Evolutionary conservation across 805 yeast species (phyloP), one percentile per base, ranked within the genome.

Genomic region (Nakazawaea wickerhamii): DNA sequence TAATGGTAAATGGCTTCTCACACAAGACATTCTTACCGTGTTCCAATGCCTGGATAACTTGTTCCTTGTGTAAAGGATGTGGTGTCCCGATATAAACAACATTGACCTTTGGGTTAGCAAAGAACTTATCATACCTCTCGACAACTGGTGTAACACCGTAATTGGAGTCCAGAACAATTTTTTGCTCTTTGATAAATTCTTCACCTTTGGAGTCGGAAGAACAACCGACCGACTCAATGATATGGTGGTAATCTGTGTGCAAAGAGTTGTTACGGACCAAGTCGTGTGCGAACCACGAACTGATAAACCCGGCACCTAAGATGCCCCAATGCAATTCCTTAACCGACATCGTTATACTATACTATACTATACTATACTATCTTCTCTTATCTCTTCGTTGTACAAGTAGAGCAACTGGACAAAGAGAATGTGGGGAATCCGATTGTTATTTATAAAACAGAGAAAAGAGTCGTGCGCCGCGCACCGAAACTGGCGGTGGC

Each of bases 11-110:
- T 6, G 81, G 77, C 53, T 77, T 77, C 47, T 77, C 82, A 51
- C 77, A 71, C 36, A 77, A 58, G 17, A 75, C 77, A 52, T 74
- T 73, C 46, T 72, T 70, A 18, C 68, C 73, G 34, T 66, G 60
- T 15, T 61, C 53, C 41, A 76, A 57, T 7, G 77, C 73, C 35
- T 55, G 48, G 40, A 65, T 53, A 6, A 68, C 69, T 45, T 68
- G 71, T 33, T 69, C 71, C 40, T 68, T 64, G 54, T 77, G 82
- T 50, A 65, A 60, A 13, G 66, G 58, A 58, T 77, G 81, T 3
- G 81, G 81, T 8, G 77, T 64, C 3, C 79, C 81, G 30, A 77
- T 60, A 50, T 77, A 77, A 30, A 77, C 64, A n/a, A 69, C 60
- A 41, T 76, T 73, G 30, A 75, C 64, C 3, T 66, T 58, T 3